Evolutionary conservation across 106 monocot species (phyloP).

Genomic region (Dioscorea alata): DNA sequence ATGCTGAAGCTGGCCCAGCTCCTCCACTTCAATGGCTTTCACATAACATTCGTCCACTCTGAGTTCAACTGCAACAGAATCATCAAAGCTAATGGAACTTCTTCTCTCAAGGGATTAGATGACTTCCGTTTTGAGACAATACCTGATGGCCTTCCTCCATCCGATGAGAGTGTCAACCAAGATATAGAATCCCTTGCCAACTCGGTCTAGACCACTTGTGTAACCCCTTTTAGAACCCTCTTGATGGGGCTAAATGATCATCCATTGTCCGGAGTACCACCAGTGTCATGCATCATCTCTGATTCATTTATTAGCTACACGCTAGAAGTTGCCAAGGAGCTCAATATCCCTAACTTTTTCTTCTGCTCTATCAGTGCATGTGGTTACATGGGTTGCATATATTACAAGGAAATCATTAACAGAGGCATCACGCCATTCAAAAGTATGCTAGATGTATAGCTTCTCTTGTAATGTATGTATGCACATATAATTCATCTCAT

Average conservation of each 20-base stretch:
- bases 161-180: slow-evolving; percentile 2
- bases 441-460: no score
- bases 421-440: background rate
- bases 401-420: slow-evolving; percentile 1
- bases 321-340: background rate
- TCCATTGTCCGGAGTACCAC: background rate
- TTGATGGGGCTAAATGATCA: slow-evolving; percentile 1
- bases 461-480: no score
- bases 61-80: no score
- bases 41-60: no score
- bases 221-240: background rate
- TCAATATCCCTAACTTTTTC: background rate
- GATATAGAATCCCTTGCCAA: slow-evolving; percentile 4
- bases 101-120: background rate
- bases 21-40: slow-evolving; percentile 1
- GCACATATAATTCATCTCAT: background rate
- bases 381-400: background rate
- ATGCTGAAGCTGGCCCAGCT: background rate
- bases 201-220: slow-evolving; percentile 1
- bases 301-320: slow-evolving; percentile 4
- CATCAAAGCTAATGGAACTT: no score
- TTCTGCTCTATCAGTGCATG: slow-evolving; percentile 5
- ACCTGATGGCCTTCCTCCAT: slow-evolving; percentile 9
- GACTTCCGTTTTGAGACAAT: slow-evolving; percentile 4
- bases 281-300: background rate